Base-by-base conservation (phyloP, 129 eudicot genomes). In the Chrysanthemum seticuspe region DNA sequence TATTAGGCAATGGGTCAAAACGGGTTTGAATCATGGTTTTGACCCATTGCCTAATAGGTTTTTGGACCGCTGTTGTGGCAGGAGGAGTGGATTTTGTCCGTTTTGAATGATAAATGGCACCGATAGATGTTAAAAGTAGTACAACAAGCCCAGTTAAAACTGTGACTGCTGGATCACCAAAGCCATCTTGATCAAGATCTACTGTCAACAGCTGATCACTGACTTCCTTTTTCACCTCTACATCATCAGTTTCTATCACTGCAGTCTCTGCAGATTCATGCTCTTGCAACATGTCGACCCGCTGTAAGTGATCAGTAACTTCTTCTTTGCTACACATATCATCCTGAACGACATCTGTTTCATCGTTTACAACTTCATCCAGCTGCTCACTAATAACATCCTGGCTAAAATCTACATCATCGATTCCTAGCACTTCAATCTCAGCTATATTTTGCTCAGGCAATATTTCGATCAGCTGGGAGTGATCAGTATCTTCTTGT, bases 91-190 rank as follows among this genome's bases (percentile, higher is more conserved):
- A n/a, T 57, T 71, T 83, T 55, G 16, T 45, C 65, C 58, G 21
- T 55, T 57, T 82, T 72, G 70, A 54, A 68, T 10, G 67, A 66
- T 63, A 68, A 31, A 83, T n/a, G 67, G 74, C 16, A 34, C 80
- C 77, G 12, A 88, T 68, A 49, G 82, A 77, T 64, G 84, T 62
- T 36, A 69, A 29, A 23, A 79, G 7, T 25, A 78, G 23, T 9
- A 69, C 0, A 13, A 65, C 60, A 29, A 60, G n/a, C 40, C 77
- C 82, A 15, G 77, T 18, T 13, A 23, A 9, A 15, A 31, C 59
- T 1, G 74, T 44, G 11, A 52, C 14, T 25, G 67, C 68, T 14
- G 34, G 68, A 71, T 56, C 81, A 60, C 31, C 31, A 25, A 19
- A 55, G 52, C 65, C 12, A 21, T 10, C 62, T 57, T 29, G 31